Percentiles rank a stretch among this genome's conserved stretches.
Conservation (phyloP, 495 filamentous ascomycete species). For the Aspergillus baeticus region DNA sequence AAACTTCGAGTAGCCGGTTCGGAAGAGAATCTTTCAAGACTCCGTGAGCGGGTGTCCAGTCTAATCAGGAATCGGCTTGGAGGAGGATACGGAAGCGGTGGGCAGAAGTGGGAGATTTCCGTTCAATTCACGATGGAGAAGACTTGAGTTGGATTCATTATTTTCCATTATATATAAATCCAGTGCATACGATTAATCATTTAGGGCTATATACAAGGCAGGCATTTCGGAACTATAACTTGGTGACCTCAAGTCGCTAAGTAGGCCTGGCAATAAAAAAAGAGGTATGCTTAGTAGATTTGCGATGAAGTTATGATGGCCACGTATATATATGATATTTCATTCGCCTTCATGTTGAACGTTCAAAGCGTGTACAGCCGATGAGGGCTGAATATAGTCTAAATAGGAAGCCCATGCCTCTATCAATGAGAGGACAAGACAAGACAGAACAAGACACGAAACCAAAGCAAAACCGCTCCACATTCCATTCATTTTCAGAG, state of each 20-base stretch:
- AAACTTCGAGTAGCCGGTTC: slow-evolving; percentile 70
- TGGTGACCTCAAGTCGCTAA: no score
- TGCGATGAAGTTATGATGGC: no score
- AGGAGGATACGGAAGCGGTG: slow-evolving; percentile 81
- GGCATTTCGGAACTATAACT: no score
- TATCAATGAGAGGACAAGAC: slow-evolving; percentile 12
- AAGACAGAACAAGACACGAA: not conserved
- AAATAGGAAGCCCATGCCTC: slow-evolving; percentile 6
- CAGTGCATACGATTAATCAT: not conserved
- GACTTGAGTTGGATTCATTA: slow-evolving; percentile 16
- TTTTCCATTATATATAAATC: not conserved
- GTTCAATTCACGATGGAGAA: slow-evolving; percentile 46
- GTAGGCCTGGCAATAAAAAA: no score
- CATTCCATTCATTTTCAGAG: not conserved
- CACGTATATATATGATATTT: not conserved
- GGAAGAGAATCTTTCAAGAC: slow-evolving; percentile 62
- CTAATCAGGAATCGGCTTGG: slow-evolving; percentile 84
- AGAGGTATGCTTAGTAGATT: no score
- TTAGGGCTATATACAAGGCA: not conserved
- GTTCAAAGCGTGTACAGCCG: slow-evolving; percentile 7
- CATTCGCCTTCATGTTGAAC: slow-evolving; percentile 14
- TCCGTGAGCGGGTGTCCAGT: slow-evolving; percentile 72
- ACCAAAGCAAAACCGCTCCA: not conserved
- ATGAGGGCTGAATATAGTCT: slow-evolving; percentile 10
- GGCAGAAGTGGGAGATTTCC: slow-evolving; percentile 84